Evolutionary conservation across 768 basidiomycete species (phyloP), one percentile per base, ranked within the genome.

Genomic region (Candolleomyces efflorescens): DNA sequence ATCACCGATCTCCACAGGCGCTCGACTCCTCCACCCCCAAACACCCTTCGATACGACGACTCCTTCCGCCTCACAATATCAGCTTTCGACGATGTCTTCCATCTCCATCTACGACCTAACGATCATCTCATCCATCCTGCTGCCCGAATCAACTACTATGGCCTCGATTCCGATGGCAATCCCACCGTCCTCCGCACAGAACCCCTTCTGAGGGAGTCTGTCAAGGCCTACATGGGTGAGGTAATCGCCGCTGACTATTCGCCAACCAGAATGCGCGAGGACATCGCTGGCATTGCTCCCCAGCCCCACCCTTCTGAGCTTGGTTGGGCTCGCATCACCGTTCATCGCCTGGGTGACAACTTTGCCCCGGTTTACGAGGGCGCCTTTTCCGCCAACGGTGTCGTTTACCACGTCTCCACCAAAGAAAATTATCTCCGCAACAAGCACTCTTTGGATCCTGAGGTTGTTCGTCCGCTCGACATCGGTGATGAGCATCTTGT

Each of bases 281-380:
- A 88, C 67, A 76, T 78, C 20, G 86, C 82, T 5, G 79, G 83
- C 47, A 79, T 81, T 22, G 63, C 78, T 3, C 77, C 73, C 39
- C 69, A 67, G 53, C 66, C 78, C 47, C 77, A 77, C 58, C 69
- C 77, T 10, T 71, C 76, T 26, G 79, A 80, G 43, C 75, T 87
- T 11, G 92, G 92, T 23, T 89, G 87, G 83, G 91, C 90, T 17
- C 84, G 88, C 20, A 84, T 94, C 62, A 82, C 87, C 71, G 79
- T 92, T 3, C 83, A 90, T 67, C 71, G 85, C 63, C 80, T 86
- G 62, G 81, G 81, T 27, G 80, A 87, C 63, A 80, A 78, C 27
- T 65, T 76, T 44, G 69, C 82, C 3, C 87, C 88, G 17, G 69
- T 81, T 9, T 90, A 85, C 63, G 89, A 91, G 66, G 91, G 92